Percentiles rank a stretch among this genome's conserved stretches.
These are phyloP conservation scores for Aureobasidium sp. DNA, from an alignment of 2,329 filamentous ascomycete species.

Conservation along the genomic window DNA sequence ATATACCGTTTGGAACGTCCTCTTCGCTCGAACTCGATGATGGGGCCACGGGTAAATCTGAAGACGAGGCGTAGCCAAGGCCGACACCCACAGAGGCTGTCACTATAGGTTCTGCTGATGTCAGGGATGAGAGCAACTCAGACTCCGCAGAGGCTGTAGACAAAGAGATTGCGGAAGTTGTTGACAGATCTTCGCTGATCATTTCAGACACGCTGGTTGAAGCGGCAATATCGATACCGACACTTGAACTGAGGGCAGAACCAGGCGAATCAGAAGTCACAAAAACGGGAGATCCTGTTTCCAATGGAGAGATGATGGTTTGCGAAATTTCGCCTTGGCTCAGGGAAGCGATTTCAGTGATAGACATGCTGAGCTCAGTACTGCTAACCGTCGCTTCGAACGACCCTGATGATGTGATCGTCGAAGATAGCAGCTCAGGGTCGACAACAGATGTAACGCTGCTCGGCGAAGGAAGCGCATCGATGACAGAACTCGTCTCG, in stretches of 20 bases:
- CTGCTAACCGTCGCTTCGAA: background rate
- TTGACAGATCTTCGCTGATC: background rate
- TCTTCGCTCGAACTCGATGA: background rate
- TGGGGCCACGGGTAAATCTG: background rate
- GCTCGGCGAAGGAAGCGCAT: background rate
- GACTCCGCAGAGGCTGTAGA: background rate
- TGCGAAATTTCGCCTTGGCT: background rate
- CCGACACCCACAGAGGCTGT: background rate
- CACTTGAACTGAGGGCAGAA: background rate
- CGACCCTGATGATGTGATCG: background rate
- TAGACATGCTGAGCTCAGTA: background rate
- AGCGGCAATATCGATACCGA: background rate
- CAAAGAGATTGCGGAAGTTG: background rate
- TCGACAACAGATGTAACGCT: background rate
- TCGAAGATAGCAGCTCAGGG: background rate
- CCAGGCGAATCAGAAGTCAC: background rate
- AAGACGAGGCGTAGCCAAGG: background rate
- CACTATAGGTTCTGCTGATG: background rate
- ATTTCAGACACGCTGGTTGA: background rate
- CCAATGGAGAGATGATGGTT: background rate
- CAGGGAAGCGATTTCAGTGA: background rate
- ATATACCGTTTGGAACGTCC: no score
- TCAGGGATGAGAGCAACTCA: background rate
- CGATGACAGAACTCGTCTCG: no score
- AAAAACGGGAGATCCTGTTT: background rate